Evolutionary conservation across 2,329 filamentous ascomycete species (phyloP), one percentile per base, ranked within the genome.

Genomic region (Xylaria multiplex): DNA sequence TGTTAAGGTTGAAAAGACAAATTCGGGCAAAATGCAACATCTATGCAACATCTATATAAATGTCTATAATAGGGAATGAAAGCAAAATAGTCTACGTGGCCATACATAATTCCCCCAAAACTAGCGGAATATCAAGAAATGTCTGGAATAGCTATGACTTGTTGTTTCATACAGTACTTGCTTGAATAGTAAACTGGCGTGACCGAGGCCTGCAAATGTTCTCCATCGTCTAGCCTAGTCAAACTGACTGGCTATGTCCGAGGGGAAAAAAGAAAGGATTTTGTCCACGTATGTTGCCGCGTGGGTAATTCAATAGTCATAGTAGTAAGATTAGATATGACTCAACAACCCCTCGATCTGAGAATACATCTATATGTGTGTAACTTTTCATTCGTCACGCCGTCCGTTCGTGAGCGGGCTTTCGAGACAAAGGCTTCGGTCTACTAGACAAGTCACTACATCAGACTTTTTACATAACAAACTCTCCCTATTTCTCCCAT

Each of bases 311-410:
- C 30, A 52, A 53, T 8, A 35, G 24, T 27, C 24, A 11, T 45
- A 52, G 45, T 24, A 54, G 32, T 24, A 27, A 24, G 16, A 37
- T 48, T 40, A 27, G 42, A 46, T 49, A 52, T 65, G 63, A 65
- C 45, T 65, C 63, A 65, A 43, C 63, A 65, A 43, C 32, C 50
- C 22, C 22, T 59, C 55, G 35, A 56, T 59, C 24, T 46, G 6
- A 19, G 53, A n/a, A 40, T 45, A 40, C 37, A 57, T 45, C 37
- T 50, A 40, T 37, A 30, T 27, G 53, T 45, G 27, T 50, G 49
- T 37, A 54, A 14, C 32, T 16, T 24, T 49, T 37, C 53, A 49
- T 48, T 13, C 22, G 32, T 46, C 48, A 66, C 32, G 19, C 43
- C 50, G 32, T 59, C 32, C 8, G 9, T 19, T 19, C 19, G 19